Conservation (phyloP, 495 filamentous ascomycete genomes). For the Friedmanniomyces endolithicus region DNA sequence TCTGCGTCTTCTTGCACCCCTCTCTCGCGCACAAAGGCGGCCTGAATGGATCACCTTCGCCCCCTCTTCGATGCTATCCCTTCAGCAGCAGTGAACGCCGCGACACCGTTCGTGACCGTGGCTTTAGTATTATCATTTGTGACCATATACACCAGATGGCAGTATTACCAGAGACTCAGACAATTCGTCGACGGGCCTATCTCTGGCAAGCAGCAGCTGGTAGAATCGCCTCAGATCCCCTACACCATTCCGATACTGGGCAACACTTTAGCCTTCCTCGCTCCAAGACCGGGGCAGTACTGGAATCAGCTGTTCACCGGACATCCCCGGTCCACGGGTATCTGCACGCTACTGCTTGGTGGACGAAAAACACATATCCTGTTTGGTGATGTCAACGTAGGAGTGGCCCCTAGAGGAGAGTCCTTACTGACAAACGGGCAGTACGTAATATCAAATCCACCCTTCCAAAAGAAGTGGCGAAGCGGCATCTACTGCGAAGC, state of each 20-base stretch:
- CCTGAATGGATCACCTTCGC: background rate
- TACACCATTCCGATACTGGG: conserved; percentile 22
- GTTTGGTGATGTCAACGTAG: background rate
- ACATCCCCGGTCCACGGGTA: conserved; percentile 15
- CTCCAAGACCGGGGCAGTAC: conserved; percentile 9
- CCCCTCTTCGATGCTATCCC: background rate
- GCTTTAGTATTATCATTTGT: background rate
- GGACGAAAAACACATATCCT: conserved; percentile 17
- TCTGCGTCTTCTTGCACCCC: background rate
- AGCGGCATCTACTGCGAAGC: no score
- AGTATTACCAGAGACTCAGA: conserved; percentile 6
- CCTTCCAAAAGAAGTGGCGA: no score
- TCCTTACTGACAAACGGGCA: no score
- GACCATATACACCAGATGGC: conserved; percentile 2
- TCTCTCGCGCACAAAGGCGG: no score
- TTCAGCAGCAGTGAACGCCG: background rate
- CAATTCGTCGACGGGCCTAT: conserved; percentile 1
- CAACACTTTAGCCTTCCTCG: conserved; percentile 14
- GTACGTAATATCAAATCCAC: no score
- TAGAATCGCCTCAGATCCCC: conserved; percentile 18
- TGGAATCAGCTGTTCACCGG: conserved; percentile 17
- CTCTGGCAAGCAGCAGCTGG: background rate
- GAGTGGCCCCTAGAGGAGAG: no score
- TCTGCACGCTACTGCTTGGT: conserved; percentile 20
- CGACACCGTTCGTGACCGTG: background rate